Conservation (phyloP, 352 stramenopile genomes). For the Globisporangium lucens region DNA sequence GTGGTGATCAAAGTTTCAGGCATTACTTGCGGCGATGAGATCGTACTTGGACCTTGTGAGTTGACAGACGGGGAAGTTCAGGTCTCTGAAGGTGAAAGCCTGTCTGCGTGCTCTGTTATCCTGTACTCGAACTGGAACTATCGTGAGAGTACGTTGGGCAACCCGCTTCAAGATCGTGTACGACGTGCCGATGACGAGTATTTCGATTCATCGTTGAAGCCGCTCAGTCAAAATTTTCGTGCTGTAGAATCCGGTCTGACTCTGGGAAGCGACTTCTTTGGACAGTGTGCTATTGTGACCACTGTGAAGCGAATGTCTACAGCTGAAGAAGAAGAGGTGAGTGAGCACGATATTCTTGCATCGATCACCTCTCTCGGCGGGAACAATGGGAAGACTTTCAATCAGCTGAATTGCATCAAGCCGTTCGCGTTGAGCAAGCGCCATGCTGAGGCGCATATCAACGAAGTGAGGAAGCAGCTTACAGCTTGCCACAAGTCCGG, state of each 20-base stretch:
- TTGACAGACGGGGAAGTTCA: constrained; percentile 21
- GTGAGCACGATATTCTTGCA: constrained; percentile 38
- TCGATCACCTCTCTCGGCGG: constrained; percentile 33
- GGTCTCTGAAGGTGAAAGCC: constrained; percentile 2
- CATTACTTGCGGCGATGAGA: constrained; percentile 25
- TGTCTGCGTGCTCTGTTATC: constrained; percentile 22
- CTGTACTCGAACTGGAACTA: constrained; percentile 40
- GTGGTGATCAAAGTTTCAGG: constrained; percentile 36
- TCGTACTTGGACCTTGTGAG: constrained; percentile 42
- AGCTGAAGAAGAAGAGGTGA: constrained; percentile 15
- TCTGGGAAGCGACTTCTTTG: constrained; percentile 52
- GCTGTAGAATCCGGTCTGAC: constrained; percentile 38
- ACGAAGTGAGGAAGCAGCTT: constrained; percentile 27
- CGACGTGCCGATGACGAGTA: constrained; percentile 21
- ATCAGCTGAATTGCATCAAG: constrained; percentile 46
- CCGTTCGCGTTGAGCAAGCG: constrained; percentile 35
- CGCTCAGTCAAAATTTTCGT: constrained; percentile 28
- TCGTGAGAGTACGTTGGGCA: constrained; percentile 28
- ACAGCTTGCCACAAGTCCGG: constrained; percentile 30
- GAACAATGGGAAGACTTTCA: constrained; percentile 26
- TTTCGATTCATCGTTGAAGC: constrained; percentile 35
- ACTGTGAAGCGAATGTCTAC: constrained; percentile 28
- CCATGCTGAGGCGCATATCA: constrained; percentile 28
- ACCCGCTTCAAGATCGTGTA: constrained; percentile 25
- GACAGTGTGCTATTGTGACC: constrained; percentile 47